A percentile compares a stretch with the other conserved stretches of the same genome.
Conservation (phyloP, 1,139 yeast genomes). For the Hyphopichia pseudoburtonii region DNA sequence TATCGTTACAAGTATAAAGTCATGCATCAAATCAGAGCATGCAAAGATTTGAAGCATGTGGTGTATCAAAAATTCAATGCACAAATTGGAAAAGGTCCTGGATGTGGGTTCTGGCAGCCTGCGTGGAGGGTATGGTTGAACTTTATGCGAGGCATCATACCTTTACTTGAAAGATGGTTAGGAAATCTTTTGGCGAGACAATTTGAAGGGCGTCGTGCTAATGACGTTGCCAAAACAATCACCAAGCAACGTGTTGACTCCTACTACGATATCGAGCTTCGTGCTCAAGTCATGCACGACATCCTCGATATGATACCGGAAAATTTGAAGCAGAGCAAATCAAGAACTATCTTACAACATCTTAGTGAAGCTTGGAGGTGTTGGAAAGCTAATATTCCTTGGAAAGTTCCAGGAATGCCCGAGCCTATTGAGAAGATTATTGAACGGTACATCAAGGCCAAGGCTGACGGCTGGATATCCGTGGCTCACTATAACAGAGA, state of each 20-base stretch:
- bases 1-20: slow-evolving; percentile 96
- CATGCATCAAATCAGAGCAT: slow-evolving; percentile 96
- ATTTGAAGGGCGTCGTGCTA: slow-evolving; percentile 92
- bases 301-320: slow-evolving; percentile 97
- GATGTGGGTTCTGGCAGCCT: slow-evolving; percentile 99
- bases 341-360: slow-evolving; percentile 88
- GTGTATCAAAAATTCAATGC: slow-evolving; percentile 80
- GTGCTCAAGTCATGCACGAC: slow-evolving; percentile 95
- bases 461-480: slow-evolving; percentile 96
- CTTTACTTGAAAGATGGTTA: slow-evolving; percentile 90
- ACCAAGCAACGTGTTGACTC: slow-evolving; percentile 96
- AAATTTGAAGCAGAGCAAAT: slow-evolving; percentile 83
- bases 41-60: slow-evolving; percentile 92
- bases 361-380: slow-evolving; percentile 98
- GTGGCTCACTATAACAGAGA: slow-evolving; percentile 93
- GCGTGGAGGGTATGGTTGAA: slow-evolving; percentile 97
- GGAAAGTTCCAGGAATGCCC: slow-evolving; percentile 98
- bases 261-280: slow-evolving; percentile 85
- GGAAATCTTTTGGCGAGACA: slow-evolving; percentile 90
- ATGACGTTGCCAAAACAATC: slow-evolving; percentile 89
- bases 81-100: slow-evolving; percentile 94
- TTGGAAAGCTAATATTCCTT: slow-evolving; percentile 98
- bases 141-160: slow-evolving; percentile 90
- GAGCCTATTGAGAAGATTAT: slow-evolving; percentile 85
- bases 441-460: slow-evolving; percentile 85